phyloP scores from a whole-genome alignment of 352 stramenopile genomes.

The Thraustotheca clavata region DNA sequence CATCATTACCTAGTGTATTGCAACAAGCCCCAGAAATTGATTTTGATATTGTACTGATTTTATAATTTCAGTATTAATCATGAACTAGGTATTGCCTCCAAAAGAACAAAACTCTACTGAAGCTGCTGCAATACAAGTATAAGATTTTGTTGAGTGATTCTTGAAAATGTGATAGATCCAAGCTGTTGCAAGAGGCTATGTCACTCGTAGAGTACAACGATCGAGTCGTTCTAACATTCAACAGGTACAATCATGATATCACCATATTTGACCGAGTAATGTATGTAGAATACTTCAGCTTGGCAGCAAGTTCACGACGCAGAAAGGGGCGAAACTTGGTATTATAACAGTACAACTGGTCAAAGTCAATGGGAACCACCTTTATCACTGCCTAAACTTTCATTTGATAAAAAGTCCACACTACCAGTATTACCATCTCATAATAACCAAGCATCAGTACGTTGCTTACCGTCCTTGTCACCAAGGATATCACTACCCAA shows the following conservation, averaged over 20 bases:
- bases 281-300: conserved; percentile 20
- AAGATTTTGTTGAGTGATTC: background rate
- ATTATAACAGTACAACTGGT: conserved; percentile 63
- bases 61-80: background rate
- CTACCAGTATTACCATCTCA: background rate
- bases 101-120: background rate
- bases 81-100: background rate
- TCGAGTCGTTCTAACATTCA: too few relatives aligned
- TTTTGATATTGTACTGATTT: conserved; percentile 3
- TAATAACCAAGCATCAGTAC: conserved; percentile 29
- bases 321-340: conserved; percentile 61
- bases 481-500: background rate
- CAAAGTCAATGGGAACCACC: conserved; percentile 71
- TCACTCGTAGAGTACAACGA: conserved; percentile 25
- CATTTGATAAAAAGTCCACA: background rate
- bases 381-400: background rate
- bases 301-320: conserved; percentile 74
- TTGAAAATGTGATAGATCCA: conserved; percentile 41
- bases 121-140: background rate
- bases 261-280: background rate
- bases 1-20: background rate
- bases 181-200: conserved; percentile 44
- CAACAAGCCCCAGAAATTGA: conserved; percentile 12
- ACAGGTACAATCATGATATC: conserved; percentile 1
- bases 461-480: background rate